Percentiles rank a stretch among this genome's conserved stretches.
Conservation (phyloP, 768 basidiomycete species). For the Mycena venus region DNA sequence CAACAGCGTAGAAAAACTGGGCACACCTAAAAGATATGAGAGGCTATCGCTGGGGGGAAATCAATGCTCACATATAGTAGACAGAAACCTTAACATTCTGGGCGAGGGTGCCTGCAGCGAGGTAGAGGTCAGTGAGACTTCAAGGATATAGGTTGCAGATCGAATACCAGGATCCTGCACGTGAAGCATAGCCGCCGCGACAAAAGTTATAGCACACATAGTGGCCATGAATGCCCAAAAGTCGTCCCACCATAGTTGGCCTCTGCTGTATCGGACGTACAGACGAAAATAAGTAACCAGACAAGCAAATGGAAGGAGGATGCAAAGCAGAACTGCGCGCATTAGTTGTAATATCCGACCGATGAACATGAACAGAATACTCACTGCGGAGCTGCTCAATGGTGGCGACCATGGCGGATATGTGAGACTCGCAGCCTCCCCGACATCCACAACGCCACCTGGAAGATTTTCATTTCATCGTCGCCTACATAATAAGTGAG, state of each 20-base stretch:
- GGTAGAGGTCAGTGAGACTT: neutral
- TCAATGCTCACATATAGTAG: neutral
- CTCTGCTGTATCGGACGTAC: neutral
- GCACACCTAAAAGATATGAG: neutral
- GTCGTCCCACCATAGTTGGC: constrained; percentile 10
- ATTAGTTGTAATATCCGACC: too few relatives aligned
- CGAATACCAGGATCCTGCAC: neutral
- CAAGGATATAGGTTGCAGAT: too few relatives aligned
- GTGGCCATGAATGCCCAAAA: constrained; percentile 1
- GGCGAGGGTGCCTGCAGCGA: neutral
- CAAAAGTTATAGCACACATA: neutral
- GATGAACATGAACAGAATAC: too few relatives aligned
- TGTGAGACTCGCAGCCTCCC: too few relatives aligned
- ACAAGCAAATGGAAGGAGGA: neutral
- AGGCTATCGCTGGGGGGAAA: too few relatives aligned
- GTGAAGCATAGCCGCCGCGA: neutral
- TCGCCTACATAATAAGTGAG: too few relatives aligned
- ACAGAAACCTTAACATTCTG: neutral
- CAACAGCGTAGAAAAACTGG: constrained; percentile 38
- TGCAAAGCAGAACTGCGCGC: constrained; percentile 1
- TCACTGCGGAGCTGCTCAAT: too few relatives aligned
- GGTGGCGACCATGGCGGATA: too few relatives aligned
- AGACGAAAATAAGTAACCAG: neutral
- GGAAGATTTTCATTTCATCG: too few relatives aligned
- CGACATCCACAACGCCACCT: too few relatives aligned